phyloP scores from a whole-genome alignment of 1,139 yeast genomes.

The Eremothecium cymbalariae region DNA sequence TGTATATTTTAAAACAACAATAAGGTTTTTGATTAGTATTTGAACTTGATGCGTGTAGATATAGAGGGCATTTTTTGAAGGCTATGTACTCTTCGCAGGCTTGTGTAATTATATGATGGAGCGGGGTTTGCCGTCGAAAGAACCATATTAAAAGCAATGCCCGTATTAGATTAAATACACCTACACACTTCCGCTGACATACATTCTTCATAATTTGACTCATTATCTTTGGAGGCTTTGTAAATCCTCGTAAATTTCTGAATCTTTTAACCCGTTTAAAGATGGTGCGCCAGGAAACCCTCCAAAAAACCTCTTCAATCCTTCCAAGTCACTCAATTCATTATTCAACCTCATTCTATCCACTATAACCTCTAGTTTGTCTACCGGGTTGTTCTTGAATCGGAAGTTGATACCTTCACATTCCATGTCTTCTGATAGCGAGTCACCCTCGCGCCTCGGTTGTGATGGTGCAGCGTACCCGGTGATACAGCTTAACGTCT shows the following conservation, averaged over 20 bases:
- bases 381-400: slow-evolving; percentile 32
- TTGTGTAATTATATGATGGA: no score
- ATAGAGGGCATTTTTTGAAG: no score
- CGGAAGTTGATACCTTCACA: slow-evolving; percentile 30
- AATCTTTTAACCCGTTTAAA: slow-evolving; percentile 46
- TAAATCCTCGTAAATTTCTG: slow-evolving; percentile 57
- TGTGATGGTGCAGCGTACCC: slow-evolving; percentile 33
- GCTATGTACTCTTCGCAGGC: no score
- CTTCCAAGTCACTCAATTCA: slow-evolving; percentile 49
- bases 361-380: slow-evolving; percentile 33
- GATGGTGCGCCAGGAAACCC: slow-evolving; percentile 57
- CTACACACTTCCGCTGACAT: slow-evolving; percentile 3
- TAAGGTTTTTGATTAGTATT: no score
- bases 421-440: slow-evolving; percentile 27
- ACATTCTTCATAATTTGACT: no score
- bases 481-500: slow-evolving; percentile 32
- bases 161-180: no score
- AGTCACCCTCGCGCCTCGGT: slow-evolving; percentile 27
- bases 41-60: no score
- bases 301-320: slow-evolving; percentile 43
- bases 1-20: slow-evolving; percentile 13
- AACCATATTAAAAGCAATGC: no score
- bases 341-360: slow-evolving; percentile 39
- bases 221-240: slow-evolving; percentile 16
- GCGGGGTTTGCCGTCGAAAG: no score